phyloP scores from a whole-genome alignment of 208 protist genomes.

The Leishmania lainsoni region DNA sequence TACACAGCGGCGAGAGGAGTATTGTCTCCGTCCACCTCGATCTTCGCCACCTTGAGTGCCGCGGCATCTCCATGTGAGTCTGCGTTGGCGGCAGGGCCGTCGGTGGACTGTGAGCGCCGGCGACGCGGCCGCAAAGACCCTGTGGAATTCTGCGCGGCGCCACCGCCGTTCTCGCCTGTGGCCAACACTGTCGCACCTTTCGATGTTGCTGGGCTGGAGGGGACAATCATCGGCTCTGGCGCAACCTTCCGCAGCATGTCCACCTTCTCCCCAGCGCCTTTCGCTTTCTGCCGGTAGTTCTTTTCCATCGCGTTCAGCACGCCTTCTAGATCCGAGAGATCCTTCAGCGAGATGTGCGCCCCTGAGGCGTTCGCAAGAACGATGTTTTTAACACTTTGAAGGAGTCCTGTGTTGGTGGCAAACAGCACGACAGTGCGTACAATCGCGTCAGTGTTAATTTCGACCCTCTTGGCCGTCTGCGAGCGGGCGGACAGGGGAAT shows the following conservation, averaged over 20 bases:
- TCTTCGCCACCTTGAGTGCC: constrained; percentile 11
- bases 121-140: constrained; percentile 3
- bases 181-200: no score
- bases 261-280: constrained; percentile 51
- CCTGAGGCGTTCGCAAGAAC: constrained; percentile 21
- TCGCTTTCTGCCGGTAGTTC: constrained; percentile 43
- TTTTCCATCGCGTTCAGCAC: constrained; percentile 49
- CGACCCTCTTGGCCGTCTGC: constrained; percentile 35
- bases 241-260: constrained; percentile 62
- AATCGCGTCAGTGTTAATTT: constrained; percentile 53
- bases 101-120: constrained; percentile 6
- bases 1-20: neutral
- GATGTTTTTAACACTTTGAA: constrained; percentile 42
- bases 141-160: neutral
- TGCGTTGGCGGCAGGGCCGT: constrained; percentile 1
- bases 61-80: neutral
- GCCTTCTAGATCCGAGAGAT: constrained; percentile 47
- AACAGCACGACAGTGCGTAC: constrained; percentile 52
- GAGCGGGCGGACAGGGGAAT: constrained; percentile 56
- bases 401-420: constrained; percentile 25
- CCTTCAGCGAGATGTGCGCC: constrained; percentile 36
- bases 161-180: neutral
- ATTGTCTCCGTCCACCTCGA: neutral
- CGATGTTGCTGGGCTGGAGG: neutral
- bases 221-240: constrained; percentile 18